phyloP scores from a whole-genome alignment of 2,329 filamentous ascomycete species.

The Pyricularia grisea region DNA sequence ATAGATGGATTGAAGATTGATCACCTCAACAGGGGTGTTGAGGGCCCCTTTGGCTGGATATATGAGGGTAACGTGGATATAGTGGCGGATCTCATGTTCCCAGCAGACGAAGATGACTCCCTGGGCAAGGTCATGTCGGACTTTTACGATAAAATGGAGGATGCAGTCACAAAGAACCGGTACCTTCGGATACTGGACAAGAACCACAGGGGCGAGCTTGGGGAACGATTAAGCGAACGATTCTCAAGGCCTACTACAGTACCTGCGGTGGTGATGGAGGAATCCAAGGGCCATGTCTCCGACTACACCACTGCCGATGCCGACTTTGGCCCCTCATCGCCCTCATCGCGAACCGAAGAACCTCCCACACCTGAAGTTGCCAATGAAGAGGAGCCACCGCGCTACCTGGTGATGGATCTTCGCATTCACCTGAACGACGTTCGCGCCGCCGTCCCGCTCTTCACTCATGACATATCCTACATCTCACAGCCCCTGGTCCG shows the following conservation, averaged over 20 bases:
- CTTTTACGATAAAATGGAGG: slow-evolving; percentile 92
- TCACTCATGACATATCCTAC: slow-evolving; percentile 86
- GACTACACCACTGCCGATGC: neutral
- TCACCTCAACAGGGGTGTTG: slow-evolving; percentile 85
- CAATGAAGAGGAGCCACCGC: slow-evolving; percentile 47
- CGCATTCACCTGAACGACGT: slow-evolving; percentile 94
- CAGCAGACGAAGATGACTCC: slow-evolving; percentile 76
- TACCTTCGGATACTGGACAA: slow-evolving; percentile 51
- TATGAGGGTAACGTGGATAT: slow-evolving; percentile 96
- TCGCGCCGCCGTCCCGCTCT: slow-evolving; percentile 83
- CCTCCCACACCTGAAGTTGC: slow-evolving; percentile 8
- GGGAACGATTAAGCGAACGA: neutral
- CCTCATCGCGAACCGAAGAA: neutral
- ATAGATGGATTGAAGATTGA: slow-evolving; percentile 94
- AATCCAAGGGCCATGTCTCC: neutral
- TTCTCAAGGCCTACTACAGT: neutral
- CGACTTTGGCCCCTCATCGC: neutral
- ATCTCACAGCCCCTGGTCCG: slow-evolving; percentile 92
- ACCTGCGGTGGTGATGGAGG: neutral
- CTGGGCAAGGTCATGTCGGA: slow-evolving; percentile 94
- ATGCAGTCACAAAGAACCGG: slow-evolving; percentile 73
- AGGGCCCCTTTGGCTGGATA: slow-evolving; percentile 96
- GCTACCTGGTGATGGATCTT: slow-evolving; percentile 87
- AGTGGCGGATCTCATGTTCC: slow-evolving; percentile 90
- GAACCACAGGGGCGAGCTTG: slow-evolving; percentile 12